Conservation (phyloP, 2,329 filamentous ascomycete genomes). For the Calonectria pseudoreteaudii region DNA sequence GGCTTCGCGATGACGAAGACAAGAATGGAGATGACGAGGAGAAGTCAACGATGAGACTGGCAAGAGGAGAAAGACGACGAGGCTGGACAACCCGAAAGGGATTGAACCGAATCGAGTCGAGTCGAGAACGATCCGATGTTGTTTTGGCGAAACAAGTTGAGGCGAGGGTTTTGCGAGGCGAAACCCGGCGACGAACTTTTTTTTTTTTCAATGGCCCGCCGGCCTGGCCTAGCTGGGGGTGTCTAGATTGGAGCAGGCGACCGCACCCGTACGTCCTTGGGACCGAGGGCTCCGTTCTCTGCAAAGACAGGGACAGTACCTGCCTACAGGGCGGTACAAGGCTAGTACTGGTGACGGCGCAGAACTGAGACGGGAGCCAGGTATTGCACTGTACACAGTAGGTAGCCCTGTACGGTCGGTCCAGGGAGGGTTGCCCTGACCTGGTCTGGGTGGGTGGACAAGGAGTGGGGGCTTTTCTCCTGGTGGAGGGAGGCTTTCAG, state of each 20-base stretch:
- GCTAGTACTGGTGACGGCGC: conserved; percentile 4
- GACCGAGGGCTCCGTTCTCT: conserved; percentile 9
- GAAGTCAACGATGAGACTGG: conserved; percentile 19
- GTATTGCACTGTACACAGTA: conserved; percentile 11
- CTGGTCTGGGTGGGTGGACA: conserved; percentile 4
- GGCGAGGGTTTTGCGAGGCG: conserved; percentile 33
- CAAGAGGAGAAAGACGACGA: conserved; percentile 9
- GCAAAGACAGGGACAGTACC: conserved; percentile 13
- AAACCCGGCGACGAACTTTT: conserved; percentile 33
- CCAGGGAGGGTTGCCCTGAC: conserved; percentile 7
- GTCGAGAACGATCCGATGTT: conserved; percentile 31
- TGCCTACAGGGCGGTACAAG: conserved; percentile 6
- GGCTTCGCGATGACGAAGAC: conserved; percentile 26
- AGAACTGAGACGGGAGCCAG: background rate
- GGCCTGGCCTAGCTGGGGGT: conserved; percentile 29
- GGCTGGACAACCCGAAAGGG: conserved; percentile 27
- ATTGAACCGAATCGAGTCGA: conserved; percentile 31
- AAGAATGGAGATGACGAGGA: conserved; percentile 27
- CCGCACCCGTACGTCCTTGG: conserved; percentile 25
- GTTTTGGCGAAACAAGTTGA: conserved; percentile 27
- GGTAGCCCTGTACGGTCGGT: background rate
- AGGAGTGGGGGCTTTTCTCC: conserved; percentile 27
- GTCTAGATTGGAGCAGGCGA: conserved; percentile 30
- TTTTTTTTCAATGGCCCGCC: conserved; percentile 41
- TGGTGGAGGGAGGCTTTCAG: conserved; percentile 14